A percentile compares a stretch with the other conserved stretches of the same genome.
Evolutionary conservation across 2,329 filamentous ascomycete genomes (phyloP).

Genomic region (Botrytis sinoallii): DNA sequence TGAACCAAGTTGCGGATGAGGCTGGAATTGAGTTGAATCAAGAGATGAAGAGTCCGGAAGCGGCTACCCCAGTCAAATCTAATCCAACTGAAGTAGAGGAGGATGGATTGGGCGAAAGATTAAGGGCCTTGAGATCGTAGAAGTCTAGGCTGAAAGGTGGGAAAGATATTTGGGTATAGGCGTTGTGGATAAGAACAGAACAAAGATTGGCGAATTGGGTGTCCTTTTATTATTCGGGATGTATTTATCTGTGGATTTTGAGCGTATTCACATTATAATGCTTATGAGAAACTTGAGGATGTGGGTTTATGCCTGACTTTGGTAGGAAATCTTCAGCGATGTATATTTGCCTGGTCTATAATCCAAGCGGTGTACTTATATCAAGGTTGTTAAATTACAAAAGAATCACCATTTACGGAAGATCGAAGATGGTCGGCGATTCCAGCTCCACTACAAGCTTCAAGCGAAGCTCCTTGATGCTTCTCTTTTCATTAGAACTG

Average conservation of each 20-base stretch:
- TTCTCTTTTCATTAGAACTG: not conserved
- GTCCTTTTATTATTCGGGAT: not conserved
- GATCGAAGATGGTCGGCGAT: not conserved
- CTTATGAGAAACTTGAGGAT: not conserved
- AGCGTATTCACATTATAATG: conserved; percentile 1
- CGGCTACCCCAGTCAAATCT: conserved; percentile 55
- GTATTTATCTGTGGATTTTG: not conserved
- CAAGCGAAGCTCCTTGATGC: not conserved
- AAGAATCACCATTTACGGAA: not conserved
- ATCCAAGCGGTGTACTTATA: not conserved
- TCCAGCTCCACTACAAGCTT: not conserved
- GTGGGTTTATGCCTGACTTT: not conserved
- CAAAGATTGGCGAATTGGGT: conserved; percentile 1
- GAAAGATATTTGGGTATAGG: conserved; percentile 9
- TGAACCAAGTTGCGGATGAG: conserved; percentile 83
- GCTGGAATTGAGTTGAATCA: conserved; percentile 78
- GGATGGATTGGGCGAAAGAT: conserved; percentile 63
- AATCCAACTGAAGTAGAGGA: conserved; percentile 76
- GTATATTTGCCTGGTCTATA: not conserved
- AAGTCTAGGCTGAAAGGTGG: not conserved
- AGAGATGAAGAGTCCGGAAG: conserved; percentile 61
- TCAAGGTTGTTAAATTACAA: not conserved
- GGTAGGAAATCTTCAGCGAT: not conserved
- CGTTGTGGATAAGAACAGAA: conserved; percentile 11
- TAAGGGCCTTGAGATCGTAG: conserved; percentile 48